Percentiles rank a stretch among this genome's conserved stretches.
These are phyloP conservation scores for Hebeloma cylindrosporum DNA, from an alignment of 768 basidiomycete genomes.

Conservation along the genomic window DNA sequence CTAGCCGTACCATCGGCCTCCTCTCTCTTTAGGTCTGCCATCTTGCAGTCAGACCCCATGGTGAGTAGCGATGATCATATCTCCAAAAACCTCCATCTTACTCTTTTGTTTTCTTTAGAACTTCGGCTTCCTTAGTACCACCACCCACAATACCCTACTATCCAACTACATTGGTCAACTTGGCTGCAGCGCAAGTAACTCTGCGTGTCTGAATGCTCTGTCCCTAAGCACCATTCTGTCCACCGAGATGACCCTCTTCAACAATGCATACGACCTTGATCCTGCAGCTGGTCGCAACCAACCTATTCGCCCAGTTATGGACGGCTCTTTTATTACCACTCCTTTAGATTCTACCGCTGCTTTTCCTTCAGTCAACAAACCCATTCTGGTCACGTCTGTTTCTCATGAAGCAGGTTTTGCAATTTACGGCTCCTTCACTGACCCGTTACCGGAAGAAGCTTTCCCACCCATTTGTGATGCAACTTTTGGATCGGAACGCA, in stretches of 20 bases:
- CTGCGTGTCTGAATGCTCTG: conserved; percentile 50
- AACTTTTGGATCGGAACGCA: conserved; percentile 49
- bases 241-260: conserved; percentile 48
- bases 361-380: conserved; percentile 62
- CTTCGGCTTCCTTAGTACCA: conserved; percentile 63
- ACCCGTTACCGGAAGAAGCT: conserved; percentile 36
- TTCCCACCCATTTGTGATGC: conserved; percentile 40
- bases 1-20: conserved; percentile 71
- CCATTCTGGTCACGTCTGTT: conserved; percentile 71
- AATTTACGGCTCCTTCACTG: conserved; percentile 47
- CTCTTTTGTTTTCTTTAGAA: conserved; percentile 42
- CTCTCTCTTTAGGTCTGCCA: conserved; percentile 72
- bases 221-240: conserved; percentile 52
- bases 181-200: conserved; percentile 45
- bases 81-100: neutral
- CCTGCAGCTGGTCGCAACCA: conserved; percentile 50
- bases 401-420: conserved; percentile 69
- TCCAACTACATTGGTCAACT: conserved; percentile 48
- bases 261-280: conserved; percentile 44
- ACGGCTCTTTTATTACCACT: conserved; percentile 67
- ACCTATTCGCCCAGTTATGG: conserved; percentile 67
- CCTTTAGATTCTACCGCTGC: conserved; percentile 60
- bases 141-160: conserved; percentile 56
- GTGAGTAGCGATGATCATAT: conserved; percentile 35
- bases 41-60: conserved; percentile 88